Evolutionary conservation across 2,329 filamentous ascomycete genomes (phyloP).

Genomic region (Coleophoma crateriformis): DNA sequence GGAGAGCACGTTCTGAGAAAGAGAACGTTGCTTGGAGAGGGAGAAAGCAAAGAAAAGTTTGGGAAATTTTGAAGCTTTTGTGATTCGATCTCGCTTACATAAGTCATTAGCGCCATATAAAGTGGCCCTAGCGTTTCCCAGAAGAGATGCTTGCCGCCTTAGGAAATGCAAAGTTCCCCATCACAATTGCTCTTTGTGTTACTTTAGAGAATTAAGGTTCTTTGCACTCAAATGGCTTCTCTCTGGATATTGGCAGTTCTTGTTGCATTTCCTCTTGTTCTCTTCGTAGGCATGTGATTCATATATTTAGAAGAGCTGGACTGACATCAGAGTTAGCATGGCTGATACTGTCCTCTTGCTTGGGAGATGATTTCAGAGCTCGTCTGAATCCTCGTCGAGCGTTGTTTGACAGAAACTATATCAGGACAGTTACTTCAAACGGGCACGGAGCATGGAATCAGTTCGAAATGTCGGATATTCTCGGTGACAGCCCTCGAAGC

Average conservation of each 20-base stretch:
- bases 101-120: not conserved
- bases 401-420: conserved; percentile 24
- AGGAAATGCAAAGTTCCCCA: too few species aligned
- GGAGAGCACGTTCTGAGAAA: not conserved
- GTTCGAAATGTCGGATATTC: conserved; percentile 27
- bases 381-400: conserved; percentile 21
- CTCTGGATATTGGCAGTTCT: conserved; percentile 16
- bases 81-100: not conserved
- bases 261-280: conserved; percentile 15
- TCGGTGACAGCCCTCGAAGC: conserved; percentile 22
- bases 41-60: not conserved
- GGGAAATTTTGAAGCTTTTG: conserved; percentile 2
- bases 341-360: conserved; percentile 27
- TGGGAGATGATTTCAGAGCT: conserved; percentile 23
- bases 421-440: conserved; percentile 23
- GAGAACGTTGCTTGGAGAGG: conserved; percentile 1
- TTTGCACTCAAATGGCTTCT: conserved; percentile 10
- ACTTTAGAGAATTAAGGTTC: too few species aligned
- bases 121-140: too few species aligned
- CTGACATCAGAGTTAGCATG: conserved; percentile 16
- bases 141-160: too few species aligned
- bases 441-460: conserved; percentile 28
- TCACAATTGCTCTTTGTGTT: too few species aligned
- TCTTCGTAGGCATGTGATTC: conserved; percentile 22
- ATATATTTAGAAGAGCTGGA: not conserved